phyloP scores from a whole-genome alignment of 2,329 filamentous ascomycete species.

The Trichoderma arundinaceum region DNA sequence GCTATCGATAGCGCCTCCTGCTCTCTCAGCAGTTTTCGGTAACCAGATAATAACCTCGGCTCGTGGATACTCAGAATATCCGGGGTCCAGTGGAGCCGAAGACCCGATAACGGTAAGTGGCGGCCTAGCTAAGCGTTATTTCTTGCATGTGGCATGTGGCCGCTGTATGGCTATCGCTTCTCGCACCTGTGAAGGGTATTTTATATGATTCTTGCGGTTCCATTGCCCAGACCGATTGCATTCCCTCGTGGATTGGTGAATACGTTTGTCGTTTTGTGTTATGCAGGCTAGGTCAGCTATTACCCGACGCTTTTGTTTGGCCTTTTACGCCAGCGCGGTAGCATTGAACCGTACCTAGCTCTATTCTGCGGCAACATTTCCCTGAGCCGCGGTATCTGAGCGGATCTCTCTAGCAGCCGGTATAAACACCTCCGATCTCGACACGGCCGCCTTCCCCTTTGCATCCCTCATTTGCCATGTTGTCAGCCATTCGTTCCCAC shows the following conservation, averaged over 20 bases:
- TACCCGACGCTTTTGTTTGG: constrained; percentile 10
- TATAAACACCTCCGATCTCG: constrained; percentile 19
- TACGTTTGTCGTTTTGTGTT: not conserved
- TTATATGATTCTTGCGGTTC: constrained; percentile 20
- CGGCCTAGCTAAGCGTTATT: constrained; percentile 22
- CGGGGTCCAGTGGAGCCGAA: constrained; percentile 25
- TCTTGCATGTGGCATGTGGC: constrained; percentile 27
- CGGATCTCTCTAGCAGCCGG: constrained; percentile 22
- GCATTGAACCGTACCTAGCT: not conserved
- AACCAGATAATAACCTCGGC: constrained; percentile 27
- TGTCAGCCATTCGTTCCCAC: constrained; percentile 43
- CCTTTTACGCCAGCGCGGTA: not conserved
- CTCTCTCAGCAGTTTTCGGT: not conserved
- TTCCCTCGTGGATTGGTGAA: not conserved
- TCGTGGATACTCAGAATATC: constrained; percentile 6
- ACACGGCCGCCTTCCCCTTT: constrained; percentile 6
- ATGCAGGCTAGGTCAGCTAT: not conserved
- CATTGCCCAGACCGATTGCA: not conserved
- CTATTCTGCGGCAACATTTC: constrained; percentile 17
- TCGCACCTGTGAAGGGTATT: constrained; percentile 14
- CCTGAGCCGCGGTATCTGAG: constrained; percentile 28
- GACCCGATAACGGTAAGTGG: constrained; percentile 18
- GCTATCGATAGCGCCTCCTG: constrained; percentile 16
- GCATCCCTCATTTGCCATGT: constrained; percentile 42
- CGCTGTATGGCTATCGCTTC: not conserved